phyloP scores from a whole-genome alignment of 345 rosid genomes.

The Populus alba region DNA sequence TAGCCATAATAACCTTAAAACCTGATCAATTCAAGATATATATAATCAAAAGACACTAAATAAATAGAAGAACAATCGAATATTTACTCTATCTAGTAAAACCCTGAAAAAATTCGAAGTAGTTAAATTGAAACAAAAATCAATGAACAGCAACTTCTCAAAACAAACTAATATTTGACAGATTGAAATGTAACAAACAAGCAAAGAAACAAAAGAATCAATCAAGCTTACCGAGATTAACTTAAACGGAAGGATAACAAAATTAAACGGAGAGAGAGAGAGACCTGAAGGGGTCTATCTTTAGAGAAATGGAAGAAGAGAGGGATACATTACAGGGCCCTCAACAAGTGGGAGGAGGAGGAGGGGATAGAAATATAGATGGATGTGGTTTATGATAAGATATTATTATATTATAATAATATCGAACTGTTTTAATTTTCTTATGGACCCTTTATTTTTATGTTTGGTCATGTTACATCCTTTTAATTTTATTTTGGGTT shows the following conservation, averaged over 20 bases:
- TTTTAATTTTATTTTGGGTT: background rate
- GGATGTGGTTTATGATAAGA: background rate
- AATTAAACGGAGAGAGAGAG: background rate
- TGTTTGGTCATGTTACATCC: background rate
- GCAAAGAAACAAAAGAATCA: too few species aligned
- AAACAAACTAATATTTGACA: constrained; percentile 10
- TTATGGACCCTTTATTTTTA: background rate
- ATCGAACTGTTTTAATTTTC: too few species aligned
- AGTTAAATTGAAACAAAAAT: background rate
- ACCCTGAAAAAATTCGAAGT: background rate
- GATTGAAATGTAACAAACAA: background rate
- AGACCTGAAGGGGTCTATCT: constrained; percentile 6
- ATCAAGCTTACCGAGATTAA: background rate
- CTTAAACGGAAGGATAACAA: background rate
- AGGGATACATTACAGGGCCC: background rate
- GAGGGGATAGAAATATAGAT: constrained; percentile 9
- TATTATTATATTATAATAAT: background rate
- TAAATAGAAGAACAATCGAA: background rate
- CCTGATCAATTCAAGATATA: background rate
- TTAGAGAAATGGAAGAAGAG: background rate
- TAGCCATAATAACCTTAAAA: background rate
- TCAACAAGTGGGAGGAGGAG: constrained; percentile 9
- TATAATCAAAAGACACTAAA: background rate
- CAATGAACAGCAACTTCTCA: background rate
- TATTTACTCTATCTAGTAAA: background rate